These are phyloP conservation scores for Paramecium pentaurelia DNA, from an alignment of 73 alveolate species.

Conservation along the genomic window DNA sequence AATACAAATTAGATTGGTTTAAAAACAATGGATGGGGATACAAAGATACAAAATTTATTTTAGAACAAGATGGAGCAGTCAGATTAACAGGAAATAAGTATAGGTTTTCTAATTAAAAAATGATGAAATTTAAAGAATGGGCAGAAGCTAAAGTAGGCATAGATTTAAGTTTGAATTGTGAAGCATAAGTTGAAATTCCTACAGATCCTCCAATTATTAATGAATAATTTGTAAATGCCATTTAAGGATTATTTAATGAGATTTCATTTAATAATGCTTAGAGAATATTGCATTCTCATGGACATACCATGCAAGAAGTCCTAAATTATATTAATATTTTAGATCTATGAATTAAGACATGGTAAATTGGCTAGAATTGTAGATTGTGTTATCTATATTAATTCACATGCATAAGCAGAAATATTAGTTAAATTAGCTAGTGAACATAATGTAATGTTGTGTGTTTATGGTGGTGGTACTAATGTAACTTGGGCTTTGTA, in stretches of 20 bases:
- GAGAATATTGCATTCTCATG: slow-evolving; percentile 85
- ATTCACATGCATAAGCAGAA: slow-evolving; percentile 71
- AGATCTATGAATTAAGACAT: slow-evolving; percentile 60
- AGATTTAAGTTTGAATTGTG: slow-evolving; percentile 61
- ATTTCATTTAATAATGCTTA: slow-evolving; percentile 66
- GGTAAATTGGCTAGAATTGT: slow-evolving; percentile 71
- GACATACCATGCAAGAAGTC: slow-evolving; percentile 79
- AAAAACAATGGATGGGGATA: slow-evolving; percentile 89
- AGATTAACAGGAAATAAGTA: slow-evolving; percentile 80
- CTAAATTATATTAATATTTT: neutral
- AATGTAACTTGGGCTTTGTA: slow-evolving; percentile 89
- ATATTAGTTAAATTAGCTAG: slow-evolving; percentile 66
- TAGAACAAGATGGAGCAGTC: slow-evolving; percentile 66
- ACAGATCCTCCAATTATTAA: slow-evolving; percentile 76
- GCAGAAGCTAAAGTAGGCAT: slow-evolving; percentile 68
- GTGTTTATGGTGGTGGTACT: slow-evolving; percentile 93
- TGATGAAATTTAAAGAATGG: slow-evolving; percentile 79
- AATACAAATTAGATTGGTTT: slow-evolving; percentile 61
- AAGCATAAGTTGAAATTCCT: slow-evolving; percentile 67
- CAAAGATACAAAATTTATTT: slow-evolving; percentile 72
- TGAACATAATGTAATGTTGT: slow-evolving; percentile 71
- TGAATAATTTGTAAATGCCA: slow-evolving; percentile 68
- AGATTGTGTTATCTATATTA: slow-evolving; percentile 79
- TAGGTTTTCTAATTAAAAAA: slow-evolving; percentile 69
- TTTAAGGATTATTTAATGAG: slow-evolving; percentile 65